These are phyloP conservation scores for Naganishia sp. DNA, from an alignment of 1,284 basidiomycete species.

Conservation along the genomic window DNA sequence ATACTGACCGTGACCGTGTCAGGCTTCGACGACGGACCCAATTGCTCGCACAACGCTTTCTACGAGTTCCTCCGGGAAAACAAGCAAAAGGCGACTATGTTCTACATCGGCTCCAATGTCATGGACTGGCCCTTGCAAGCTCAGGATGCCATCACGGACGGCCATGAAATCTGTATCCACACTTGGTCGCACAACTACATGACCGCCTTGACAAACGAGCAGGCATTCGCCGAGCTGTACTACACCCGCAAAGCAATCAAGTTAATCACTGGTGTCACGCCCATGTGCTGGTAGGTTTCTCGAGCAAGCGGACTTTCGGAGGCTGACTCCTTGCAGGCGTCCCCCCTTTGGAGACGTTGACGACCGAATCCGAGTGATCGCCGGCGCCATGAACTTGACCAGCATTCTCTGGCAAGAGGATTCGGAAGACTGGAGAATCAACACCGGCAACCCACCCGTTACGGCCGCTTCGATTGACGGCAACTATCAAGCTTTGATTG, in stretches of 20 bases:
- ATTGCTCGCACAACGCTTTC: conserved; percentile 58
- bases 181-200: conserved; percentile 58
- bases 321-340: conserved; percentile 34
- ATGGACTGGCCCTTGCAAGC: conserved; percentile 60
- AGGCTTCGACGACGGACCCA: conserved; percentile 58
- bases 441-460: conserved; percentile 42
- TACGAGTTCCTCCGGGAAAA: conserved; percentile 57
- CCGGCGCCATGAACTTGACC: conserved; percentile 55
- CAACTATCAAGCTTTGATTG: conserved; percentile 56
- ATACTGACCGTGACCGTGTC: conserved; percentile 32
- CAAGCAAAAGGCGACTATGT: conserved; percentile 59
- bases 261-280: conserved; percentile 57
- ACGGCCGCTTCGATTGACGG: conserved; percentile 49
- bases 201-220: conserved; percentile 57
- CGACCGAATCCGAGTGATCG: conserved; percentile 59
- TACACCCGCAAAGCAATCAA: conserved; percentile 59
- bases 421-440: conserved; percentile 55
- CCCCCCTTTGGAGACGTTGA: conserved; percentile 59
- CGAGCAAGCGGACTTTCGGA: conserved; percentile 10
- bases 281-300: conserved; percentile 51
- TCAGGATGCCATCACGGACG: conserved; percentile 54
- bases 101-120: conserved; percentile 58
- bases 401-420: conserved; percentile 59
- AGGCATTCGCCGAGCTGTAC: conserved; percentile 61
- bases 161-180: conserved; percentile 55